A percentile compares a stretch with the other conserved stretches of the same genome.
These are phyloP conservation scores for Phytophthora multivora DNA, from an alignment of 352 stramenopile genomes.

Conservation along the genomic window DNA sequence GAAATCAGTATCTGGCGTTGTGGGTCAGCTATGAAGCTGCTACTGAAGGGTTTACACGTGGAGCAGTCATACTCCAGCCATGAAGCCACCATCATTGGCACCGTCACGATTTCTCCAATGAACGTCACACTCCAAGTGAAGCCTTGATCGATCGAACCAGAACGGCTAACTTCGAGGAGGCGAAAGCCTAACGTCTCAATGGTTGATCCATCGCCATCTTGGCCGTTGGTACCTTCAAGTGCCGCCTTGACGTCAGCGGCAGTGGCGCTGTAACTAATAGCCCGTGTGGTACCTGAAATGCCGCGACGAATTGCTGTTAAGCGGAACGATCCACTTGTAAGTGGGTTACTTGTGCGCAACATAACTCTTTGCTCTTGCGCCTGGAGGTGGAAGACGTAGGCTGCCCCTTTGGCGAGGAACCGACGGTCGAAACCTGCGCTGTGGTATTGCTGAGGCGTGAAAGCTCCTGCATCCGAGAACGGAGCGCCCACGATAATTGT, in stretches of 20 bases:
- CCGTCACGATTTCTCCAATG: conserved; percentile 68
- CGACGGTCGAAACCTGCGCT: conserved; percentile 55
- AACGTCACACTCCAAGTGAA: conserved; percentile 87
- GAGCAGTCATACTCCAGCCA: conserved; percentile 72
- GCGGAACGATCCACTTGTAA: conserved; percentile 76
- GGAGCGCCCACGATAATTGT: conserved; percentile 92
- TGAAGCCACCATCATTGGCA: conserved; percentile 61
- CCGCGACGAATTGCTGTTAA: conserved; percentile 71
- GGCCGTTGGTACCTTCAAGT: conserved; percentile 62
- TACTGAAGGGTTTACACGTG: conserved; percentile 81
- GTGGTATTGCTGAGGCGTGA: conserved; percentile 58
- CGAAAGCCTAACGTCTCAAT: conserved; percentile 54
- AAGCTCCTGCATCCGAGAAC: conserved; percentile 77
- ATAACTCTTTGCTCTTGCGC: conserved; percentile 74
- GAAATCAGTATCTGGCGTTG: conserved; percentile 58
- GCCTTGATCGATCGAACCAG: conserved; percentile 72
- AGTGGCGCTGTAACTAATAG: conserved; percentile 70
- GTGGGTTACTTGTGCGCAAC: conserved; percentile 59
- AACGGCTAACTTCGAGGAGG: conserved; percentile 81
- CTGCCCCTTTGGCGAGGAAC: conserved; percentile 75
- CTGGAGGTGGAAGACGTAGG: conserved; percentile 78
- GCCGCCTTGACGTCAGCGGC: conserved; percentile 73
- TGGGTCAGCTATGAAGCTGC: conserved; percentile 56
- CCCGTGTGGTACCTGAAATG: conserved; percentile 55
- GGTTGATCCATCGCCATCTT: conserved; percentile 53